phyloP scores from a whole-genome alignment of 768 basidiomycete species.

The Nidularia pulvinata region DNA sequence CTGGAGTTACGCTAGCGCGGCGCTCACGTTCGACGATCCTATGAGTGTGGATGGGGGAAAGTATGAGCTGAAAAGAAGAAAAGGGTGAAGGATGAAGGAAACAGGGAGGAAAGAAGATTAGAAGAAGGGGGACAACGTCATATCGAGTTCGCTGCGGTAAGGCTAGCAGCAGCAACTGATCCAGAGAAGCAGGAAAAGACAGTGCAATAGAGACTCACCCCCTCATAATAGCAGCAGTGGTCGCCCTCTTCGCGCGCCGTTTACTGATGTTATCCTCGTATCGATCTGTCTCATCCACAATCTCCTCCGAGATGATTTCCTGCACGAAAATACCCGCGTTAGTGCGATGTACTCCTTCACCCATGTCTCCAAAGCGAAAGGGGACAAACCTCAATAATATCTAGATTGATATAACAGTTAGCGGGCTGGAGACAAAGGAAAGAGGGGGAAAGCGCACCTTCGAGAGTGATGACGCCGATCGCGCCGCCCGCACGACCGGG shows the following conservation, averaged over 20 bases:
- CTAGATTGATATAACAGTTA: constrained; percentile 26
- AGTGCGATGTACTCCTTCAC: not conserved
- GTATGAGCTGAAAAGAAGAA: not conserved
- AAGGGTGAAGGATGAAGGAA: not conserved
- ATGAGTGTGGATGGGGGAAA: not conserved
- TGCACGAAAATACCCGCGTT: constrained; percentile 17
- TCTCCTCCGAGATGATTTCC: constrained; percentile 97
- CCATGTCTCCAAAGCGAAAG: not conserved
- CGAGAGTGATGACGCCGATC: constrained; percentile 89
- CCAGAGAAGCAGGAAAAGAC: not conserved
- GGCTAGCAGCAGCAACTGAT: not conserved
- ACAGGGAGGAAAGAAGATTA: not conserved
- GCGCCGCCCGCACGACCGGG: constrained; percentile 86
- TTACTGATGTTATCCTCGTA: constrained; percentile 89
- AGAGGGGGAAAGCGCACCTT: constrained; percentile 45
- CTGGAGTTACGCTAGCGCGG: constrained; percentile 17
- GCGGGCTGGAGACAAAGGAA: not conserved
- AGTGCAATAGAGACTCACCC: constrained; percentile 45
- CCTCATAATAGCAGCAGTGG: constrained; percentile 77
- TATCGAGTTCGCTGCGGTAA: too few species aligned
- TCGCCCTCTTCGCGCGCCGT: constrained; percentile 65
- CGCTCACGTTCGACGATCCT: constrained; percentile 61
- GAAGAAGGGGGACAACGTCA: too few species aligned
- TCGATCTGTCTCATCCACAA: constrained; percentile 93
- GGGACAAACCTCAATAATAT: constrained; percentile 66